Conservation (phyloP, 176 grass and related monocot genomes). For the Ensete glaucum region DNA sequence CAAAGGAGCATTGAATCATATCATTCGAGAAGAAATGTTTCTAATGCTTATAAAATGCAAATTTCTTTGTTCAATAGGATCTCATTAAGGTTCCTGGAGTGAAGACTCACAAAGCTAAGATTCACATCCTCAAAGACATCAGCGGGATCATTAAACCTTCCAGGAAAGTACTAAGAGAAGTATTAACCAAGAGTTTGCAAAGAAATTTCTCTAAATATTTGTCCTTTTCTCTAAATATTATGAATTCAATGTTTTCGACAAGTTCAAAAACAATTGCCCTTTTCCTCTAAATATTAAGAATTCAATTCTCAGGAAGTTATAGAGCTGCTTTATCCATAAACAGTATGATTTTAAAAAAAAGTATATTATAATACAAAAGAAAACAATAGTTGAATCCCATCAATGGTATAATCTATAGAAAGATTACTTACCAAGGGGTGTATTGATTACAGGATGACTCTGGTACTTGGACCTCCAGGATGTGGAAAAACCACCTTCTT, state of each 20-base stretch:
- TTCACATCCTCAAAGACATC: slow-evolving; percentile 46
- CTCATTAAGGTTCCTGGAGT: slow-evolving; percentile 30
- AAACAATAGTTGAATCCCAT: no score
- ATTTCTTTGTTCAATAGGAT: slow-evolving; percentile 17
- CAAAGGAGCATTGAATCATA: no score
- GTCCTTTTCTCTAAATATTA: no score
- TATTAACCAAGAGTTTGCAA: not conserved
- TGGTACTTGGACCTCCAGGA: slow-evolving; percentile 64
- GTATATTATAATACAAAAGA: no score
- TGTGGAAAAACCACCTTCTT: slow-evolving; percentile 80
- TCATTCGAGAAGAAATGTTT: no score
- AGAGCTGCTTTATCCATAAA: no score
- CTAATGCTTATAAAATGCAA: not conserved
- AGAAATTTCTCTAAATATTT: not conserved
- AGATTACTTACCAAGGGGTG: not conserved
- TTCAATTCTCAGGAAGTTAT: no score
- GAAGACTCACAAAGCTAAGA: slow-evolving; percentile 21
- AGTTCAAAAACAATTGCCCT: no score
- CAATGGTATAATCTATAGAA: no score
- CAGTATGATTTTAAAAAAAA: not conserved
- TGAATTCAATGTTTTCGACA: no score
- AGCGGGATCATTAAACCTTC: slow-evolving; percentile 57
- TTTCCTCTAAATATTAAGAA: no score
- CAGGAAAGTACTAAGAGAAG: slow-evolving; percentile 25
- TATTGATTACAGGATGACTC: slow-evolving; percentile 47